phyloP scores from a whole-genome alignment of 306 rosid species.

The Quercus dentata region DNA sequence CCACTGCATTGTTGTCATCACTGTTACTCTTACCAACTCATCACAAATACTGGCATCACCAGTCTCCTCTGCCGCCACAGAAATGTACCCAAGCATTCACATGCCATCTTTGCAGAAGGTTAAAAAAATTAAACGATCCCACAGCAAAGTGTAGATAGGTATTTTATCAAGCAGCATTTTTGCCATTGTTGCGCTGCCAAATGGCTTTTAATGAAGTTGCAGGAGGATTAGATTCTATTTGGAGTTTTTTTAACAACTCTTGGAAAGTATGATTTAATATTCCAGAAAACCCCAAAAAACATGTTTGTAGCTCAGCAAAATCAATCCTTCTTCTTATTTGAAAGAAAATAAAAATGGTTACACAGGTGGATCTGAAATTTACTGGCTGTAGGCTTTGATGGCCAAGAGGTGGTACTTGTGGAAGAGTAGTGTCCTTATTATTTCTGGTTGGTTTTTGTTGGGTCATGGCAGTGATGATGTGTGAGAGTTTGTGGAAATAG shows the following conservation, averaged over 20 bases:
- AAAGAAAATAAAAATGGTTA: not conserved
- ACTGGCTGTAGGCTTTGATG: not conserved
- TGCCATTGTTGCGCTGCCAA: not conserved
- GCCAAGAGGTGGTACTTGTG: not conserved
- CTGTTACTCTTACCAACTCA: not conserved
- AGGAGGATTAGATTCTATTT: not conserved
- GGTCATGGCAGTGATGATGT: not conserved
- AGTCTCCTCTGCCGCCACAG: not conserved
- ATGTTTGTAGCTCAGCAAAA: not conserved
- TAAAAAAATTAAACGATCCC: not conserved
- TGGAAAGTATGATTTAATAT: not conserved
- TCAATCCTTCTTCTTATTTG: not conserved
- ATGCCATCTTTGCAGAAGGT: not conserved
- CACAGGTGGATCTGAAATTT: not conserved
- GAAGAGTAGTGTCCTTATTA: not conserved
- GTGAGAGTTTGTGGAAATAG: not conserved
- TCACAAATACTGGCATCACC: not conserved
- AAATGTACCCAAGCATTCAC: not conserved
- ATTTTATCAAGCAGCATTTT: not conserved
- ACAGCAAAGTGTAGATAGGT: not conserved
- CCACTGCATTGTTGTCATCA: not conserved
- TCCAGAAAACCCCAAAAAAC: not conserved
- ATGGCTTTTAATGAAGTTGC: not conserved
- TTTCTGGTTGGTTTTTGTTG: not conserved
- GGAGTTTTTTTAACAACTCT: not conserved